A percentile compares a stretch with the other conserved stretches of the same genome.
phyloP scores from a whole-genome alignment of 352 stramenopile genomes.

The Thalassiosira sp. region DNA sequence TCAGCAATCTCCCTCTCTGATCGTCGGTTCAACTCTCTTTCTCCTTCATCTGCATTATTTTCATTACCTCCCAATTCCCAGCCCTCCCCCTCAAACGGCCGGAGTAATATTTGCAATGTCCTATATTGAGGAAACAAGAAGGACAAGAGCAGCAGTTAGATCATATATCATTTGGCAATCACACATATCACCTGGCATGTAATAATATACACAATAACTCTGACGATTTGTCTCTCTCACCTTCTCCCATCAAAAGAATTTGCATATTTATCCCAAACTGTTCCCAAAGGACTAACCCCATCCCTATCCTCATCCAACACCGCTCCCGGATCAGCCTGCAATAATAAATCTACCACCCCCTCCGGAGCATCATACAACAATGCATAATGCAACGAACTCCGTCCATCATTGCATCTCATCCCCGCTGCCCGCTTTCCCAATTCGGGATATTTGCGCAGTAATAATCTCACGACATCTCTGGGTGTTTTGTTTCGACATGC shows the following conservation, averaged over 20 bases:
- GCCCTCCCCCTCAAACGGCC: constrained; percentile 37
- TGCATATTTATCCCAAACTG: constrained; percentile 78
- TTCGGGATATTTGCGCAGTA: constrained; percentile 60
- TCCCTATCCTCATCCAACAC: constrained; percentile 79
- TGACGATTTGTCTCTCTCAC: too few species aligned
- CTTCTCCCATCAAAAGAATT: constrained; percentile 71
- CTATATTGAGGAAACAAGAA: too few species aligned
- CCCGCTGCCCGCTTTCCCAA: constrained; percentile 51
- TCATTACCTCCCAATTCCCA: constrained; percentile 31
- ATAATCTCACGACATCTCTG: constrained; percentile 61
- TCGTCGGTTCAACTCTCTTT: background rate
- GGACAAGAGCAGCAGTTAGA: too few species aligned
- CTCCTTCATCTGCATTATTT: constrained; percentile 4
- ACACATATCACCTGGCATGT: too few species aligned
- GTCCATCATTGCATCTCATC: constrained; percentile 54
- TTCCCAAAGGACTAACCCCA: constrained; percentile 59
- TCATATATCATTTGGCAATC: too few species aligned
- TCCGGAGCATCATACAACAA: constrained; percentile 76
- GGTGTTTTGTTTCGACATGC: constrained; percentile 75
- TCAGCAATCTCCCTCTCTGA: constrained; percentile 19
- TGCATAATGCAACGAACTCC: constrained; percentile 70
- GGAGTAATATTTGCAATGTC: constrained; percentile 46
- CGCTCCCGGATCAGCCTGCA: constrained; percentile 63
- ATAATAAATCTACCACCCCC: constrained; percentile 72
- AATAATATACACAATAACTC: too few species aligned